These are phyloP conservation scores for Bassia scoparia DNA, from an alignment of 148 eudicot species.

Conservation along the genomic window DNA sequence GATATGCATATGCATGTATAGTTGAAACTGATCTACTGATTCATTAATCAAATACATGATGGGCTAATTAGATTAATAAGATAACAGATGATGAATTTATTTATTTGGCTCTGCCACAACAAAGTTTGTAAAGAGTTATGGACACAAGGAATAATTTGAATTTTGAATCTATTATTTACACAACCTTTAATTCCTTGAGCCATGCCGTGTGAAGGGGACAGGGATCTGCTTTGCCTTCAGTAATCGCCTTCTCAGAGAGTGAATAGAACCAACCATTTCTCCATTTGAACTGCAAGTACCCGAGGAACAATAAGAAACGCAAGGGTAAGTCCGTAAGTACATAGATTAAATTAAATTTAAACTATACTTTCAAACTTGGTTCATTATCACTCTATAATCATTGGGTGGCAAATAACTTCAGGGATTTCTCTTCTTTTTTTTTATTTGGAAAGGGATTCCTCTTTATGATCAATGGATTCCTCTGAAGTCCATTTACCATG, in stretches of 20 bases:
- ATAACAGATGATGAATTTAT: not conserved
- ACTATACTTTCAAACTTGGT: not conserved
- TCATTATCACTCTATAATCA: not conserved
- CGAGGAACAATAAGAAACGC: conserved; percentile 12
- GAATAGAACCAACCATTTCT: conserved; percentile 99
- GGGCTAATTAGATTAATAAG: not conserved
- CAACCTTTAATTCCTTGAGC: conserved; percentile 82
- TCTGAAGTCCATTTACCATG: not conserved
- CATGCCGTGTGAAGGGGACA: conserved; percentile 90
- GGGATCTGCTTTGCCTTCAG: conserved; percentile 79
- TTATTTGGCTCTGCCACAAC: not conserved
- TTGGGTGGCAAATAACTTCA: not conserved
- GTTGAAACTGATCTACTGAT: no score
- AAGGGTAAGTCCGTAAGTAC: not conserved
- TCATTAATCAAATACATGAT: no score
- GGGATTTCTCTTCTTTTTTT: no score
- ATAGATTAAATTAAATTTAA: no score
- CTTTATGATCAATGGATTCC: not conserved
- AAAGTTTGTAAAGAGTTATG: not conserved
- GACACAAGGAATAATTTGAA: not conserved
- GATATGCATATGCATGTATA: no score
- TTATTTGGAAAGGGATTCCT: no score
- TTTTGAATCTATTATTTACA: conserved; percentile 21
- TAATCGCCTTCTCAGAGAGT: conserved; percentile 72
- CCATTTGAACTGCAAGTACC: conserved; percentile 76